A percentile compares a stretch with the other conserved stretches of the same genome.
Evolutionary conservation across 148 eudicot genomes (phyloP).

Genomic region (Chenopodium album): DNA sequence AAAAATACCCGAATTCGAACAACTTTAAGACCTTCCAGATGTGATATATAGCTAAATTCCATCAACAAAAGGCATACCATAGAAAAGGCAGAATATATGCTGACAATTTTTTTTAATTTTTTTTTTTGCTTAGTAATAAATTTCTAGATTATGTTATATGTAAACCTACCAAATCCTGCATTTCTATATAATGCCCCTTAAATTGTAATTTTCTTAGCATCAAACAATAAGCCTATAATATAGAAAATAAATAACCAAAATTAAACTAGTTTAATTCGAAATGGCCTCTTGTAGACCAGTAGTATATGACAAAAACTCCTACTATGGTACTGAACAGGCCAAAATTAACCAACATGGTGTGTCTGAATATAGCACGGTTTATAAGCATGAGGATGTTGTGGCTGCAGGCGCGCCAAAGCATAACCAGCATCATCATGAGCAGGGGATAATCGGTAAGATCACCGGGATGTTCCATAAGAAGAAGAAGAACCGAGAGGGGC

Average conservation of each 20-base stretch:
- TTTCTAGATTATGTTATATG: background rate
- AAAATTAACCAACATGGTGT: background rate
- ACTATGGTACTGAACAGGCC: background rate
- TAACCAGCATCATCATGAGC: background rate
- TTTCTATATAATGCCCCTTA: background rate
- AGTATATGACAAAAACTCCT: background rate
- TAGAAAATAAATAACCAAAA: background rate
- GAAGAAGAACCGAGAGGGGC: slow-evolving; percentile 12
- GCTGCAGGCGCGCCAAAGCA: background rate
- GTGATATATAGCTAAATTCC: background rate
- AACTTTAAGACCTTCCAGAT: background rate
- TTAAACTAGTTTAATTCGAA: background rate
- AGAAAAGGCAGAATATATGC: background rate
- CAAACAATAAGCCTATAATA: background rate
- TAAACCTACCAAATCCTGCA: background rate
- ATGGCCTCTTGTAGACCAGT: background rate
- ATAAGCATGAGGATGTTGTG: background rate
- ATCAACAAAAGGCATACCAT: background rate
- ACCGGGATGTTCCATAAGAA: slow-evolving; percentile 2
- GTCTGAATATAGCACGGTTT: background rate
- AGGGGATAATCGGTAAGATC: slow-evolving; percentile 3
- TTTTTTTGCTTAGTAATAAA: background rate
- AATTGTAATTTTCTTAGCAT: background rate
- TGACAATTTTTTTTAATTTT: background rate
- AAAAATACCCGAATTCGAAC: background rate